Evolutionary conservation across 164 flowering plant species (phyloP), one percentile per base, ranked within the genome.

Genomic region (Stephania cephalantha): DNA sequence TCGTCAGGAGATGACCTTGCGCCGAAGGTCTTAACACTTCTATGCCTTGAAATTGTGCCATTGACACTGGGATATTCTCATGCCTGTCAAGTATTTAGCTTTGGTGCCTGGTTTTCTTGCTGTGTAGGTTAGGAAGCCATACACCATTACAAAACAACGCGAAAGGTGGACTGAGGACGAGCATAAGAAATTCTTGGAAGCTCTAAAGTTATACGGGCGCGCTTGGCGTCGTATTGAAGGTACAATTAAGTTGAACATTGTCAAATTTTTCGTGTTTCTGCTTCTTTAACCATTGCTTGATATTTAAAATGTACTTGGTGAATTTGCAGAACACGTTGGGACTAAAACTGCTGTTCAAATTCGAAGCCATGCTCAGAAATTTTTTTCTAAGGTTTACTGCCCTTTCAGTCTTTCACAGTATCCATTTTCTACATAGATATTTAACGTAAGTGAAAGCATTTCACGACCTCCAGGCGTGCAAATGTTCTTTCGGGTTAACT

Each of bases 331-430:
- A 71, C 93, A 90, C 78, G 85, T 91, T 64, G 91, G 96, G 50
- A 84, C 91, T 58, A 93, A 93, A 84, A 93, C 94, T 73, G 94
- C 97, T 4, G 94, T 93, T 83, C 97, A 93, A 80, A 93, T 93
- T 70, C 88, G 97, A 77, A 93, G 97, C 80, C 97, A 93, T 86
- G 97, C 97, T 70, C 97, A 93, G 78, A 93, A 93, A 78, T 91
- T 93, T 78, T 93, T 93, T 82, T 87, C 96, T 50, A 91, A 93
- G 97, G 97, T 92, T 73, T 69, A 79, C 53, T 69, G 69, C 73
- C 75, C 69, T 76, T 76, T 17, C 13, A 35, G 42, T 35, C 42
- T 35, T 35, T 35, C 70, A 71, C 78, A 76, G 71, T 45, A 70
- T 64, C 81, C 68, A 71, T 72, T 75, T 71, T 73, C 75, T 77